Evolutionary conservation across 2,329 filamentous ascomycete species (phyloP), one percentile per base, ranked within the genome.

Genomic region (Chrysosporium keratinophilum): DNA sequence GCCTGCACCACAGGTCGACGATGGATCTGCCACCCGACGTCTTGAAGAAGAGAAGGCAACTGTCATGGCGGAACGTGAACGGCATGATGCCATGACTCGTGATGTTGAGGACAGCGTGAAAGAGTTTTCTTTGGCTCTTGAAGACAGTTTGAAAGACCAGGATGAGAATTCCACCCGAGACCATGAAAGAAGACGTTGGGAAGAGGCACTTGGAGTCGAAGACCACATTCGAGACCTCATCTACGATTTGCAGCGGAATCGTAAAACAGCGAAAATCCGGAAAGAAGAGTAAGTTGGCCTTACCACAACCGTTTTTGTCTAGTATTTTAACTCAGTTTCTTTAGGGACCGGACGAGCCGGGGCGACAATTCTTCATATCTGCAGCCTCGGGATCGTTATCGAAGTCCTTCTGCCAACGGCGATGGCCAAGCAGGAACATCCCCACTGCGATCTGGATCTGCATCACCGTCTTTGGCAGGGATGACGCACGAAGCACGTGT

Each of bases 161-260:
- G 80, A 77, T 41, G 81, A 85, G 57, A 86, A 84, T 62, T 84
- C 83, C 39, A 81, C 83, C 2, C 87, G 83, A 58, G 88, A 96
- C 69, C 90, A 96, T 66, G 93, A 98, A 74, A 84, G 82, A 63
- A 83, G 93, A 57, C 82, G 93, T 57, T 98, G 93, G 93, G 89
- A 98, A 62, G 93, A 98, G 70, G 93, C 83, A 9, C 78, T 98
- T 37, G 93, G 93, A 28, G 93, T 98, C 28, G 93, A 98, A 66
- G 91, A 98, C 64, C 89, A 95, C 64, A 86, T 97, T 57, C 88
- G 89, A 64, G 93, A 98, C 65, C 97, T 98, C 69, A 98, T 98
- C 67, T 97, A 93, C 66, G 93, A 97, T 61, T 75, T 98, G 51
- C 90, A 96, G 67, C 83, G 91, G 57, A 87, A 84, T 58, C 94